Evolutionary conservation across 2,329 filamentous ascomycete species (phyloP).

Genomic region (Elsinoe batatas): DNA sequence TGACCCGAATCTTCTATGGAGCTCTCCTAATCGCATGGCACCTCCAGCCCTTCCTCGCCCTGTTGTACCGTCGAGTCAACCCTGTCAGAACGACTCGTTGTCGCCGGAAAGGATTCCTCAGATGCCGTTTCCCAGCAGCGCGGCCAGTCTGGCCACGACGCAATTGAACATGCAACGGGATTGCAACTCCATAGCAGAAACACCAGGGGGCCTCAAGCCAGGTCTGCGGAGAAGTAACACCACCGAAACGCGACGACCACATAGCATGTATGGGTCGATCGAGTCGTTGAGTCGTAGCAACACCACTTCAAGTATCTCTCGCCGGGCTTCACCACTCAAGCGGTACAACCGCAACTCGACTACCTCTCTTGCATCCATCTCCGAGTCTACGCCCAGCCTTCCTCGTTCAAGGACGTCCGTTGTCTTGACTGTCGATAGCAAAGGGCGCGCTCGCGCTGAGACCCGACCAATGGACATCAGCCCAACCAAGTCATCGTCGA

Average conservation of each 20-base stretch:
- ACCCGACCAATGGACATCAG: conserved; percentile 31
- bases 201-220: conserved; percentile 17
- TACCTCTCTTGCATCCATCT: conserved; percentile 34
- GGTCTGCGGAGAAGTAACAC: conserved; percentile 39
- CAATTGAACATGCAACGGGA: conserved; percentile 9
- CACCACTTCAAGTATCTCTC: conserved; percentile 28
- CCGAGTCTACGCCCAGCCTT: conserved; percentile 32
- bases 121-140: conserved; percentile 2
- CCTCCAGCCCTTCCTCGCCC: conserved; percentile 1
- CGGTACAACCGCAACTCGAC: conserved; percentile 28
- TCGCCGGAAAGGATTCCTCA: conserved; percentile 11
- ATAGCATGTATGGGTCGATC: conserved; percentile 19
- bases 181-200: not conserved
- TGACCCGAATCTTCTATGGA: conserved; percentile 37
- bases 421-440: conserved; percentile 37
- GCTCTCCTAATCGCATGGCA: conserved; percentile 21
- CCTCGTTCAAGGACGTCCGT: conserved; percentile 30
- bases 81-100: conserved; percentile 7
- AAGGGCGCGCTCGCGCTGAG: conserved; percentile 38
- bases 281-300: conserved; percentile 25
- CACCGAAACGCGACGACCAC: conserved; percentile 26
- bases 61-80: conserved; percentile 1
- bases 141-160: conserved; percentile 2
- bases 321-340: conserved; percentile 39
- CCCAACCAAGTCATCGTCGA: conserved; percentile 24